Percentiles rank a stretch among this genome's conserved stretches.
Conservation (phyloP, 2,329 filamentous ascomycete species). For the Dactylellina sp. region DNA sequence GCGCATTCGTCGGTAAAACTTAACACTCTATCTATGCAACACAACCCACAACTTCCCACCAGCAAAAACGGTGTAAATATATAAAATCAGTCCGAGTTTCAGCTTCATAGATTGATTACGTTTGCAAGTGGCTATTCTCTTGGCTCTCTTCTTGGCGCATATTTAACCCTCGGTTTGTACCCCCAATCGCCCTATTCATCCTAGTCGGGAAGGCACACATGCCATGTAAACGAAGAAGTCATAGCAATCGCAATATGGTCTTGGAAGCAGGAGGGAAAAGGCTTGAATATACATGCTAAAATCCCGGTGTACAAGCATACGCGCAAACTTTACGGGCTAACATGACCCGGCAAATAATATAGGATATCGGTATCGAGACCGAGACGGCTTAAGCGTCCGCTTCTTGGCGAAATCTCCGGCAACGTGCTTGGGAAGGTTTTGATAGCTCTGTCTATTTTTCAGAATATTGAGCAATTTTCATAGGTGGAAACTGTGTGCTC, state of each 20-base stretch:
- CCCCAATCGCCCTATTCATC: no score
- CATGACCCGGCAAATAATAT: slow-evolving; percentile 27
- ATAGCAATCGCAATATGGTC: neutral
- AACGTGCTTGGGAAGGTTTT: slow-evolving; percentile 1
- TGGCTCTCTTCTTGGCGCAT: slow-evolving; percentile 37
- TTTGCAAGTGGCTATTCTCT: slow-evolving; percentile 26
- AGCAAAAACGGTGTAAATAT: no score
- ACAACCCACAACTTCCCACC: slow-evolving; percentile 1
- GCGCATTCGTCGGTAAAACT: slow-evolving; percentile 26
- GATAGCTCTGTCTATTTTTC: neutral
- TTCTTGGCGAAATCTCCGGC: slow-evolving; percentile 19
- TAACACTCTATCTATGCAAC: slow-evolving; percentile 22
- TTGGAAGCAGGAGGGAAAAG: slow-evolving; percentile 31
- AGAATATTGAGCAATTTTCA: neutral
- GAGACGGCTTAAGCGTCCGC: neutral
- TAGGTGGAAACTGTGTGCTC: neutral
- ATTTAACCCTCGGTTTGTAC: slow-evolving; percentile 20
- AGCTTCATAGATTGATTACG: slow-evolving; percentile 45
- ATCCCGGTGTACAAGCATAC: slow-evolving; percentile 7
- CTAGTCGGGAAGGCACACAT: no score
- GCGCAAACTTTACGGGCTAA: slow-evolving; percentile 21
- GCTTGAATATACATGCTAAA: slow-evolving; percentile 25
- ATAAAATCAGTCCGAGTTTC: slow-evolving; percentile 13
- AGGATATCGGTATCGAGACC: neutral
- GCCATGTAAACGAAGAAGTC: neutral